Base-by-base conservation (phyloP, 2,329 filamentous ascomycete species). In the Beauveria varroae region DNA sequence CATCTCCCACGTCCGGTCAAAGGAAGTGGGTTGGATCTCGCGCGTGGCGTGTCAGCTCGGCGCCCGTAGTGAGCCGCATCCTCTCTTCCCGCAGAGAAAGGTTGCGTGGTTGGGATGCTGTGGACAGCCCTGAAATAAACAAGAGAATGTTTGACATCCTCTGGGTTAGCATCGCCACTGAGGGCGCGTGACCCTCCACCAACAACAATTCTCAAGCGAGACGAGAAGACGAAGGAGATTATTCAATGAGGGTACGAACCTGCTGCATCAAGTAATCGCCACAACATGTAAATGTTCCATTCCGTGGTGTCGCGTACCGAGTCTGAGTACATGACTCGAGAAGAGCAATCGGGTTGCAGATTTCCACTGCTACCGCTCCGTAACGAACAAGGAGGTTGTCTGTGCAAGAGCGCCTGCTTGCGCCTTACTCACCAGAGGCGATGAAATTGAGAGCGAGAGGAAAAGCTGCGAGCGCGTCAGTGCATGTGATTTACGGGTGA, bases 361-460 rank as follows among this genome's bases (percentile, higher is more conserved):
- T 41, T 10, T 64, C 65, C 69, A 71, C 76, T 81, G 83, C 85
- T 84, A 82, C 86, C 86, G 85, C 86, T 85, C 81, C 79, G 77
- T 74, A 77, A 26, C 12, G 78, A 76, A 79, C 73, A 63, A 65
- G n/a, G 37, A 28, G 26, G 24, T 24, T 43, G 26, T 67, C 64
- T 65, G 63, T 67, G 67, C 64, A 65, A 68, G 66, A 65, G 68
- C 65, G 67, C 12, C 28, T 30, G 22, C 10, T 14, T 62, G 65
- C 64, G 50, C 69, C 60, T 57, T 54, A 93, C 90, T 93, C 86
- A 95, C 90, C 89, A 79, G 90, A 91, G 74, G 90, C 90, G 78
- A 95, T 90, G 79, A 95, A 95, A 78, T 95, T 95, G 72, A 95
- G 81, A 74, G 90, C 89, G 75, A 95, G 79, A 68, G 90, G 90